A percentile compares a stretch with the other conserved stretches of the same genome.
Evolutionary conservation across 805 yeast species (phyloP).

Genomic region (Kazachstania bromeliacearum): DNA sequence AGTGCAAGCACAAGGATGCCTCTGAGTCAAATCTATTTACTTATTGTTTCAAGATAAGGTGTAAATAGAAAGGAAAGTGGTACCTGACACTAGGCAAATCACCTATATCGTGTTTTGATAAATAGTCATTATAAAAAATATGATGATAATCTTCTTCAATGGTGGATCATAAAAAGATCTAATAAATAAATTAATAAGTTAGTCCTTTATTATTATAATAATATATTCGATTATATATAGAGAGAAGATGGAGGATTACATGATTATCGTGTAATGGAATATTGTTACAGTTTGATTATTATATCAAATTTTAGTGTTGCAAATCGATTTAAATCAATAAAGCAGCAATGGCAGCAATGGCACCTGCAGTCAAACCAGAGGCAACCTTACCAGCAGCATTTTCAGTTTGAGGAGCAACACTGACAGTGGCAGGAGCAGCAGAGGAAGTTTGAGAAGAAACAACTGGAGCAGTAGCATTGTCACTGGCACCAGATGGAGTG

Average conservation of each 20-base stretch:
- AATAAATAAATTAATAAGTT: not conserved
- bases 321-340: conserved; percentile 1
- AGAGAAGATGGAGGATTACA: too few species aligned
- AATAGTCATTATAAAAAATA: too few species aligned
- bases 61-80: too few species aligned
- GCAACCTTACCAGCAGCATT: conserved; percentile 8
- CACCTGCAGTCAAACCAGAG: conserved; percentile 27
- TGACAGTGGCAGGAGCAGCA: conserved; percentile 2
- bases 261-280: too few species aligned
- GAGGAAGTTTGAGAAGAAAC: conserved; percentile 4
- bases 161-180: not conserved
- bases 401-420: conserved; percentile 6
- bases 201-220: not conserved
- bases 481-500: conserved; percentile 12
- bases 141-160: too few species aligned
- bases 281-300: not conserved
- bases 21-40: too few species aligned
- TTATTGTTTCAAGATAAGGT: too few species aligned
- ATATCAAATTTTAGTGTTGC: not conserved
- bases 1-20: too few species aligned
- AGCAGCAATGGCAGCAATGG: conserved; percentile 11
- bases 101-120: too few species aligned
- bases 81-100: too few species aligned
- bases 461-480: conserved; percentile 1
- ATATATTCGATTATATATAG: not conserved